Conservation (phyloP, 768 basidiomycete genomes). For the Tricholoma matsutake region DNA sequence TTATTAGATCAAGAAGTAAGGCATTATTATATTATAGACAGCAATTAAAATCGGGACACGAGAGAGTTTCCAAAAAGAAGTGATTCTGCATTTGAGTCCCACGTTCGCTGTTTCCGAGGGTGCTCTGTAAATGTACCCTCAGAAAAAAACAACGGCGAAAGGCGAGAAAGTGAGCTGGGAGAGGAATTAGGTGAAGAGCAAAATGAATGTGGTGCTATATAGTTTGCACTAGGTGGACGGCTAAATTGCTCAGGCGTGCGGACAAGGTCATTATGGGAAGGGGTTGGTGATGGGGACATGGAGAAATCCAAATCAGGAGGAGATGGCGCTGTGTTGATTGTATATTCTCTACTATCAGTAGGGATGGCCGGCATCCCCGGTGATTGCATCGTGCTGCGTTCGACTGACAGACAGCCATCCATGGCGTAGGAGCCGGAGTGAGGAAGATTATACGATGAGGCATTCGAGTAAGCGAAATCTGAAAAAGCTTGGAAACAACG, state of each 20-base stretch:
- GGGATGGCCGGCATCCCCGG: neutral
- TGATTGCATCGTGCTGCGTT: neutral
- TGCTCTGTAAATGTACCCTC: neutral
- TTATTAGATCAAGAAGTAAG: too few species aligned
- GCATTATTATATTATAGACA: neutral
- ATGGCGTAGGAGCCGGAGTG: neutral
- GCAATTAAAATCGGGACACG: neutral
- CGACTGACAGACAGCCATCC: neutral
- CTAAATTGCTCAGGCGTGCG: neutral
- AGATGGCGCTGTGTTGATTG: neutral
- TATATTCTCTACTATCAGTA: neutral
- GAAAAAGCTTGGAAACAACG: too few species aligned
- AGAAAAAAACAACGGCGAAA: neutral
- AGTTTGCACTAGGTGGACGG: neutral
- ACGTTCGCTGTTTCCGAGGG: neutral
- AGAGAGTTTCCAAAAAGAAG: neutral
- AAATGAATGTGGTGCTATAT: neutral
- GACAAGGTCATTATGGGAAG: neutral
- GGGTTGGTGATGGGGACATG: slow-evolving; percentile 3
- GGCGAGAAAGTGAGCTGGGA: neutral
- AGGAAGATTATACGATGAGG: neutral
- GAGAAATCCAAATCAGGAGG: slow-evolving; percentile 1
- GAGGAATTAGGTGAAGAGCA: neutral
- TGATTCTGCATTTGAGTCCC: neutral
- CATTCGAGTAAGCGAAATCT: neutral